A percentile compares a stretch with the other conserved stretches of the same genome.
Evolutionary conservation across 2,329 filamentous ascomycete species (phyloP).

Genomic region (Exophiala dermatitidis): DNA sequence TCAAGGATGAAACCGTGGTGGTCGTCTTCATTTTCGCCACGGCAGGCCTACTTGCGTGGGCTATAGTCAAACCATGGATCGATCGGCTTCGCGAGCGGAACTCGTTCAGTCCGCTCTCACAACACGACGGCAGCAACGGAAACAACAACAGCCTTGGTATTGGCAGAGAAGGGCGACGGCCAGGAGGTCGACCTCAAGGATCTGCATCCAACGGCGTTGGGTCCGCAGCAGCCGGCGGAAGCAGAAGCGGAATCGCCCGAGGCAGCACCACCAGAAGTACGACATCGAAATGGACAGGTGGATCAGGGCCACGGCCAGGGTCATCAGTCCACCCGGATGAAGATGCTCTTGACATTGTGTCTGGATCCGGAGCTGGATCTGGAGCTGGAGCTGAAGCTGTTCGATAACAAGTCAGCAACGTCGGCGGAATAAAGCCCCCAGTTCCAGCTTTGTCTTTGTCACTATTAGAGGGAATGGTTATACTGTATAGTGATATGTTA

Average conservation of each 20-base stretch:
- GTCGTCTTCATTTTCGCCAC: constrained; percentile 60
- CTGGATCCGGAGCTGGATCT: constrained; percentile 3
- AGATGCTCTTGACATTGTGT: constrained; percentile 15
- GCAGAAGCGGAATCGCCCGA: neutral
- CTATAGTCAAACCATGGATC: constrained; percentile 46
- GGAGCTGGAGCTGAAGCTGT: neutral
- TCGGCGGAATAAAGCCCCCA: too few relatives aligned
- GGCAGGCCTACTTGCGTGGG: constrained; percentile 53
- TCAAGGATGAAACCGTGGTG: constrained; percentile 59
- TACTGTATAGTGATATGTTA: too few relatives aligned
- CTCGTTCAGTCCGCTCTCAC: constrained; percentile 7
- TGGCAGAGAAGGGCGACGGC: neutral
- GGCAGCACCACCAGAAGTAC: too few relatives aligned
- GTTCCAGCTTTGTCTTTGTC: too few relatives aligned
- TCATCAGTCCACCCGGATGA: constrained; percentile 10
- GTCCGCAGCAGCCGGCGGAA: neutral
- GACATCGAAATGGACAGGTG: neutral
- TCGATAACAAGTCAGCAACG: neutral
- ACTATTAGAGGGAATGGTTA: too few relatives aligned
- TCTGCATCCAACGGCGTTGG: neutral
- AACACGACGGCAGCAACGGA: constrained; percentile 1
- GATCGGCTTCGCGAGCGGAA: constrained; percentile 16
- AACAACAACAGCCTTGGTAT: neutral
- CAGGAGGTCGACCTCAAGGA: neutral
- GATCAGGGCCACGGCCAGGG: neutral